Evolutionary conservation across 495 filamentous ascomycete species (phyloP).

Genomic region (Lasiosphaeris hirsuta): DNA sequence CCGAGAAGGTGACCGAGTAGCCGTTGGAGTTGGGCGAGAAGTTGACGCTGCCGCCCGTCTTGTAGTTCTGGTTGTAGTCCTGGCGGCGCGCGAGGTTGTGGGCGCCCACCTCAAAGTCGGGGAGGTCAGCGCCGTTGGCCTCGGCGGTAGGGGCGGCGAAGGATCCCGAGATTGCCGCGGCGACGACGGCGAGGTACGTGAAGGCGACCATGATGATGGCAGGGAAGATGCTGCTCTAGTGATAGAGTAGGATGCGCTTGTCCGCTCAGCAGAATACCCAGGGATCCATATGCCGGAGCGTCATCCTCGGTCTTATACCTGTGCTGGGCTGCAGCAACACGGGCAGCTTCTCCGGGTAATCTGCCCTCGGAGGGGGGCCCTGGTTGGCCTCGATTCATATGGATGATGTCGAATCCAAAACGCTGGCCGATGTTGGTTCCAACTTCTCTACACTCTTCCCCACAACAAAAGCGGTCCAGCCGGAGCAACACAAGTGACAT

Average conservation of each 20-base stretch:
- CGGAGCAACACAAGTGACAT: no score
- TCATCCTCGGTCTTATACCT: no score
- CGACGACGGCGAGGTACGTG: slow-evolving; percentile 20
- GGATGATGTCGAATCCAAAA: no score
- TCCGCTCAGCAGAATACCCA: neutral
- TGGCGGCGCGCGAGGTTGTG: slow-evolving; percentile 30
- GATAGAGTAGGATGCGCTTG: neutral
- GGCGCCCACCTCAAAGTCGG: slow-evolving; percentile 30
- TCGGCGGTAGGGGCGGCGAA: slow-evolving; percentile 23
- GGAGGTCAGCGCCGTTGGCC: slow-evolving; percentile 5
- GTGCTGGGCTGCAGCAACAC: no score
- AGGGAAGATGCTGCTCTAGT: neutral
- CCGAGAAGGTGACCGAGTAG: slow-evolving; percentile 37
- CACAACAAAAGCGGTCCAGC: no score
- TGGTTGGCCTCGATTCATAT: no score
- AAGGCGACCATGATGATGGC: slow-evolving; percentile 24
- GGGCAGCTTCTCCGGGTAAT: no score
- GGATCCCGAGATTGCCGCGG: slow-evolving; percentile 17
- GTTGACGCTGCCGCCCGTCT: slow-evolving; percentile 34
- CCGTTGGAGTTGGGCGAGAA: slow-evolving; percentile 24
- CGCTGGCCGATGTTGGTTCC: no score
- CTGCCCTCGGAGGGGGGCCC: no score
- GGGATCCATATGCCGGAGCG: neutral
- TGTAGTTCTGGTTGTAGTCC: slow-evolving; percentile 40
- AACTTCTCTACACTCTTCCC: no score